Evolutionary conservation across 2,329 filamentous ascomycete genomes (phyloP).

Genomic region (Chaetomium globosum): DNA sequence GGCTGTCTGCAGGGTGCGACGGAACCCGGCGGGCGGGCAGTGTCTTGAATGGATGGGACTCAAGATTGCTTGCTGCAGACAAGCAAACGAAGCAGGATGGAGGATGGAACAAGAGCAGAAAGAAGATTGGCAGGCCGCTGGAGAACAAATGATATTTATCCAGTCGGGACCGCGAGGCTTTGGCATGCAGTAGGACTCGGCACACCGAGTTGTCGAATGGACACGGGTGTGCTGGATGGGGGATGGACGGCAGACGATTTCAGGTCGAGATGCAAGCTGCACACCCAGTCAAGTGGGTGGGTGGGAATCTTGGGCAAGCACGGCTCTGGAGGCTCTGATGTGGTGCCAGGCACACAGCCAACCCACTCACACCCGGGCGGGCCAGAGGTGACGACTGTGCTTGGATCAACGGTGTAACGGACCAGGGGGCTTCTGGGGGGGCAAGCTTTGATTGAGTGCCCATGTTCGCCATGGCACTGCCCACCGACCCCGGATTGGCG

Average conservation of each 20-base stretch:
- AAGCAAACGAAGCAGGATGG: slow-evolving; percentile 25
- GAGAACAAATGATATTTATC: slow-evolving; percentile 38
- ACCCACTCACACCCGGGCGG: slow-evolving; percentile 30
- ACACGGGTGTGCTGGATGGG: slow-evolving; percentile 19
- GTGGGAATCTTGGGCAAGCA: slow-evolving; percentile 17
- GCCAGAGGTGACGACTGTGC: slow-evolving; percentile 32
- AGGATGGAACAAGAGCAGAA: slow-evolving; percentile 30
- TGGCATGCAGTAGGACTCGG: slow-evolving; percentile 27
- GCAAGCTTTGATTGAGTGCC: slow-evolving; percentile 11
- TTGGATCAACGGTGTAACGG: slow-evolving; percentile 33
- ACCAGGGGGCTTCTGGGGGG: slow-evolving; percentile 28
- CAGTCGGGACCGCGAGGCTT: slow-evolving; percentile 35
- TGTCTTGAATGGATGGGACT: neutral
- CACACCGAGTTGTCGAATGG: slow-evolving; percentile 25
- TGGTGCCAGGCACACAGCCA: slow-evolving; percentile 25
- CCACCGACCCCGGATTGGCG: slow-evolving; percentile 31
- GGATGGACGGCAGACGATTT: slow-evolving; percentile 24
- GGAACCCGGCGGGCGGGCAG: neutral
- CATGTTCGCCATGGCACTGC: slow-evolving; percentile 24
- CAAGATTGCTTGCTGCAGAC: slow-evolving; percentile 24
- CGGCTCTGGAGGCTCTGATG: slow-evolving; percentile 23
- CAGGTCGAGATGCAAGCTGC: slow-evolving; percentile 35
- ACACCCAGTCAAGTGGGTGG: slow-evolving; percentile 30
- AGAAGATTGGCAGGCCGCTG: slow-evolving; percentile 29
- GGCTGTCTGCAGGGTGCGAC: neutral